Percentiles rank a stretch among this genome's conserved stretches.
Conservation (phyloP, 1,139 yeast genomes). For the Sugiyamaella castrensis region DNA sequence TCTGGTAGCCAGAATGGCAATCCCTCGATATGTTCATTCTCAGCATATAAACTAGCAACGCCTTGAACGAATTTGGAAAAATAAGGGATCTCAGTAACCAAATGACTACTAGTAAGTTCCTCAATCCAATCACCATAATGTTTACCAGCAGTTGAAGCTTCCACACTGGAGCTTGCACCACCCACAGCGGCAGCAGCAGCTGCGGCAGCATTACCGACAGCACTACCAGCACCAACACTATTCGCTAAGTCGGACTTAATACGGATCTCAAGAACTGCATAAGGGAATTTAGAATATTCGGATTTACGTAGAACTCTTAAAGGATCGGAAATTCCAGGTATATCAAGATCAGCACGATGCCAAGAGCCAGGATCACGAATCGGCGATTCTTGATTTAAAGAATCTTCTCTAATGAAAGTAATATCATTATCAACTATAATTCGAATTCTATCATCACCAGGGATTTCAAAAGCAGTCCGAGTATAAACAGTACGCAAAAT, state of each 20-base stretch:
- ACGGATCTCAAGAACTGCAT: conserved; percentile 86
- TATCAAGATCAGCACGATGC: conserved; percentile 92
- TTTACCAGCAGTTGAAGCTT: conserved; percentile 30
- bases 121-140: conserved; percentile 71
- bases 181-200: conserved; percentile 18
- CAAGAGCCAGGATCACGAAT: conserved; percentile 84
- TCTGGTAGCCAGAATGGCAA: conserved; percentile 96
- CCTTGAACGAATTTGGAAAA: conserved; percentile 91
- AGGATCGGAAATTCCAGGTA: conserved; percentile 61
- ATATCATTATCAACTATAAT: conserved; percentile 88
- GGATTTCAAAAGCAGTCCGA: conserved; percentile 95
- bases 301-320: conserved; percentile 76
- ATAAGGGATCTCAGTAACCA: conserved; percentile 87
- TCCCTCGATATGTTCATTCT: conserved; percentile 84
- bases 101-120: conserved; percentile 77
- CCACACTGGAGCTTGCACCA: conserved; percentile 34
- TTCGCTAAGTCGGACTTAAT: conserved; percentile 36
- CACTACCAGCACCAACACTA: conserved; percentile 8
- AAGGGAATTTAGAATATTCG: conserved; percentile 83
- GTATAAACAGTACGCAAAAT: conserved; percentile 81
- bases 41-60: conserved; percentile 79
- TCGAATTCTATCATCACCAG: conserved; percentile 91
- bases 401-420: conserved; percentile 82
- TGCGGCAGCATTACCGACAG: conserved; percentile 10
- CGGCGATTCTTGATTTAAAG: conserved; percentile 79